These are phyloP conservation scores for Trichoderma reesei DNA, from an alignment of 495 filamentous ascomycete species.

Conservation along the genomic window DNA sequence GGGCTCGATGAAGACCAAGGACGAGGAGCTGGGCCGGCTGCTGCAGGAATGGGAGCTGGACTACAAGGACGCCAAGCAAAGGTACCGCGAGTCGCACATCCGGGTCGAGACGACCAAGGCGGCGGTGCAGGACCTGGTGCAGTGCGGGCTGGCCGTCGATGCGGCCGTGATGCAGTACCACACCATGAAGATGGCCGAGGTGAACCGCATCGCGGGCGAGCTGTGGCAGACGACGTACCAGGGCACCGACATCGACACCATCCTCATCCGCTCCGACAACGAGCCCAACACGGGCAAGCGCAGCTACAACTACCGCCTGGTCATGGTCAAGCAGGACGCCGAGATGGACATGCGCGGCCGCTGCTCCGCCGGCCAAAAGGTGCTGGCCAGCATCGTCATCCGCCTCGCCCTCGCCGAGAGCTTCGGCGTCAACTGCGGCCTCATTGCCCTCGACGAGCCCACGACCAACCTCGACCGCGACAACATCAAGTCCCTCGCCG, in stretches of 20 bases:
- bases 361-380: slow-evolving; percentile 93
- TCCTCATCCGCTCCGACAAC: slow-evolving; percentile 84
- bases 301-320: slow-evolving; percentile 94
- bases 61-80: slow-evolving; percentile 70
- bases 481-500: slow-evolving; percentile 83
- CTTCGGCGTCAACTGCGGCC: slow-evolving; percentile 90
- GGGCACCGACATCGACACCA: slow-evolving; percentile 94
- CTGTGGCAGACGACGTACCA: slow-evolving; percentile 96
- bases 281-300: slow-evolving; percentile 66
- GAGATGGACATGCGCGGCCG: slow-evolving; percentile 99
- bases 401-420: slow-evolving; percentile 92
- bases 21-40: slow-evolving; percentile 61
- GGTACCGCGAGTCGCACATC: slow-evolving; percentile 82
- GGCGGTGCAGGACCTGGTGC: slow-evolving; percentile 78
- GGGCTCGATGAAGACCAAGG: slow-evolving; percentile 70
- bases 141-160: slow-evolving; percentile 72
- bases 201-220: slow-evolving; percentile 89
- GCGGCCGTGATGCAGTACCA: slow-evolving; percentile 97
- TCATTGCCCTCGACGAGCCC: slow-evolving; percentile 96
- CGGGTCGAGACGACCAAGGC: slow-evolving; percentile 89
- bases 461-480: slow-evolving; percentile 95
- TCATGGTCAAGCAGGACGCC: slow-evolving; percentile 92
- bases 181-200: slow-evolving; percentile 93
- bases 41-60: slow-evolving; percentile 72
- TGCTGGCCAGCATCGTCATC: slow-evolving; percentile 95